Evolutionary conservation across 352 stramenopile genomes (phyloP).

Genomic region (Phytophthora macrochlamydospora): DNA sequence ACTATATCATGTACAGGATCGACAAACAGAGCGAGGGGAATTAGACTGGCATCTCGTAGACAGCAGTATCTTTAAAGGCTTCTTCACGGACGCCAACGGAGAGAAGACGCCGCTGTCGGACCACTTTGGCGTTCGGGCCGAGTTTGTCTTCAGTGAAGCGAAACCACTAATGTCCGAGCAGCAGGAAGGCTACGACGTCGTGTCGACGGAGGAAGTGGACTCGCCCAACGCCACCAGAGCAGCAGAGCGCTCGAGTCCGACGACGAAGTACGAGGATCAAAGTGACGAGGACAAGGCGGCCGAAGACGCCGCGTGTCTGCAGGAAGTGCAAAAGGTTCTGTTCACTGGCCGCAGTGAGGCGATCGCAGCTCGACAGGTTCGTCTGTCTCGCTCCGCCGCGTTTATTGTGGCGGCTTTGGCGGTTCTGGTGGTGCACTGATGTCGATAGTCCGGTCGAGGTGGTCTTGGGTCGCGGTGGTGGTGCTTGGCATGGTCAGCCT

Average conservation of each 20-base stretch:
- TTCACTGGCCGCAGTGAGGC: constrained; percentile 46
- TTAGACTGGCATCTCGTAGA: constrained; percentile 53
- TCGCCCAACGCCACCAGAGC: constrained; percentile 12
- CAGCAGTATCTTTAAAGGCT: constrained; percentile 80
- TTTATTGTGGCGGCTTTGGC: constrained; percentile 38
- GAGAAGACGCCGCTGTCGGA: constrained; percentile 76
- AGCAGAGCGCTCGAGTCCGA: constrained; percentile 28
- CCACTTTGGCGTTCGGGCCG: constrained; percentile 77
- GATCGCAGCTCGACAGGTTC: constrained; percentile 38
- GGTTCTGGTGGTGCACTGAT: constrained; percentile 38
- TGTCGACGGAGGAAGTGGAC: constrained; percentile 22
- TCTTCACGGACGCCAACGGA: constrained; percentile 67
- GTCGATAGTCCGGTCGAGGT: constrained; percentile 36
- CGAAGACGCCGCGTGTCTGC: constrained; percentile 34
- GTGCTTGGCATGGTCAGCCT: constrained; percentile 41
- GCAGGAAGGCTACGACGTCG: constrained; percentile 27
- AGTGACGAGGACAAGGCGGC: constrained; percentile 28
- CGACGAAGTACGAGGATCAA: constrained; percentile 45
- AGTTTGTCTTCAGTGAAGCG: constrained; percentile 58
- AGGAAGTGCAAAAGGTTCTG: constrained; percentile 53
- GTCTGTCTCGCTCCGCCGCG: constrained; percentile 41
- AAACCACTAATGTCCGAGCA: constrained; percentile 44
- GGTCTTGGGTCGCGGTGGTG: constrained; percentile 41
- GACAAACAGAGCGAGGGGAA: constrained; percentile 10
- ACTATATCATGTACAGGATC: constrained; percentile 84